phyloP scores from a whole-genome alignment of 2,329 filamentous ascomycete genomes.

The Zalaria sp. region DNA sequence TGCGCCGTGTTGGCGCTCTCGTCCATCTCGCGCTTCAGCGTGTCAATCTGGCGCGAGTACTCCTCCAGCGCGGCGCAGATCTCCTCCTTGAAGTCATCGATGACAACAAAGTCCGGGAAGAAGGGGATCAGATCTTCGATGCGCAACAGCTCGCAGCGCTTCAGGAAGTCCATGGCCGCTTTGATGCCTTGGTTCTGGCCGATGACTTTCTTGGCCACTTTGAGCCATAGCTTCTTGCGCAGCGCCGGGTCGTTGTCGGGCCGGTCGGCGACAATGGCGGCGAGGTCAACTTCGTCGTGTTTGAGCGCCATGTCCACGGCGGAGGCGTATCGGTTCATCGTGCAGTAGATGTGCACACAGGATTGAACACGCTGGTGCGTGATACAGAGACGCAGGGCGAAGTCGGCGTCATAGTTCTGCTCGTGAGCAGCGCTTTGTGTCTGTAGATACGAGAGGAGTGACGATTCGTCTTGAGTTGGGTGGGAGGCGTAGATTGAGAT shows the following conservation, averaged over 20 bases:
- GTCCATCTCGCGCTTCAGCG: constrained; percentile 86
- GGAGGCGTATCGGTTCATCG: constrained; percentile 87
- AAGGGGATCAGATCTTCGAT: constrained; percentile 97
- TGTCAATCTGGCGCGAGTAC: constrained; percentile 82
- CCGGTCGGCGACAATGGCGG: constrained; percentile 75
- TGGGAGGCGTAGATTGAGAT: constrained; percentile 92
- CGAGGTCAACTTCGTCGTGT: constrained; percentile 79
- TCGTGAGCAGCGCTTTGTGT: constrained; percentile 63
- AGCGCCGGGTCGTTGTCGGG: constrained; percentile 60
- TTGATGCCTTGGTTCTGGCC: constrained; percentile 74
- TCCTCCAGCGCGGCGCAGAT: constrained; percentile 89
- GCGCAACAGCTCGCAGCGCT: constrained; percentile 76
- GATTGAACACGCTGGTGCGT: constrained; percentile 85
- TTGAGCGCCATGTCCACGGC: constrained; percentile 86
- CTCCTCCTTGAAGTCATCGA: constrained; percentile 98
- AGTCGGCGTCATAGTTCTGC: constrained; percentile 84
- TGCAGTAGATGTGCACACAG: constrained; percentile 93
- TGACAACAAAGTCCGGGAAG: constrained; percentile 96
- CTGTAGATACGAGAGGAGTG: constrained; percentile 77
- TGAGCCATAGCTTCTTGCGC: constrained; percentile 89
- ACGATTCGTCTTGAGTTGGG: constrained; percentile 67
- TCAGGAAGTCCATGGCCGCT: constrained; percentile 77
- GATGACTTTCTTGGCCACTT: constrained; percentile 89
- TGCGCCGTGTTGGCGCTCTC: constrained; percentile 76
- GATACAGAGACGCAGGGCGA: constrained; percentile 88